Evolutionary conservation across 78 protist species (phyloP).

Genomic region (Polysphondylium violaceum): DNA sequence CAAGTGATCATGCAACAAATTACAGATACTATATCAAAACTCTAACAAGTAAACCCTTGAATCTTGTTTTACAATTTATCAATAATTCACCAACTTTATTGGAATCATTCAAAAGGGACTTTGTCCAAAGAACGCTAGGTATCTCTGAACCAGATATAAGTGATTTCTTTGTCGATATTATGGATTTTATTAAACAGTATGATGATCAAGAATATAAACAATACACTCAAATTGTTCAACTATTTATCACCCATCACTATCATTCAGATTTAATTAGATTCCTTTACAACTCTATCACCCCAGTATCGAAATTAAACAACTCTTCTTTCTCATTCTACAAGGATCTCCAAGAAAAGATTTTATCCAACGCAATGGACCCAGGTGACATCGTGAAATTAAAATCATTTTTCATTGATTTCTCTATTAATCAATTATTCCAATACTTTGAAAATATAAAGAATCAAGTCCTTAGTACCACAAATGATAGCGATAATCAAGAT

Average conservation of each 20-base stretch:
- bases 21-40: too few species aligned
- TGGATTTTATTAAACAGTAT: neutral
- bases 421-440: neutral
- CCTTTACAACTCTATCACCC: neutral
- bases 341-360: neutral
- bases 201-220: neutral
- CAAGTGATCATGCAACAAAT: too few species aligned
- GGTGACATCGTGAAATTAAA: neutral
- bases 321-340: too few species aligned
- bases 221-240: neutral
- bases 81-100: neutral
- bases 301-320: neutral
- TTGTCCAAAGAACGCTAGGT: neutral
- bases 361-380: neutral
- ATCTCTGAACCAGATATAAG: neutral
- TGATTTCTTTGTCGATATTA: neutral
- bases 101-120: neutral
- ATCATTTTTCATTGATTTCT: neutral
- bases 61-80: neutral
- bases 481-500: neutral
- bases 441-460: too few species aligned
- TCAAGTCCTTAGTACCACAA: neutral
- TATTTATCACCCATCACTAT: neutral
- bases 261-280: slow-evolving; percentile 2
- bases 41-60: neutral